Evolutionary conservation across 148 eudicot species (phyloP), one percentile per base, ranked within the genome.

Genomic region (Rhododendron mucronatum): DNA sequence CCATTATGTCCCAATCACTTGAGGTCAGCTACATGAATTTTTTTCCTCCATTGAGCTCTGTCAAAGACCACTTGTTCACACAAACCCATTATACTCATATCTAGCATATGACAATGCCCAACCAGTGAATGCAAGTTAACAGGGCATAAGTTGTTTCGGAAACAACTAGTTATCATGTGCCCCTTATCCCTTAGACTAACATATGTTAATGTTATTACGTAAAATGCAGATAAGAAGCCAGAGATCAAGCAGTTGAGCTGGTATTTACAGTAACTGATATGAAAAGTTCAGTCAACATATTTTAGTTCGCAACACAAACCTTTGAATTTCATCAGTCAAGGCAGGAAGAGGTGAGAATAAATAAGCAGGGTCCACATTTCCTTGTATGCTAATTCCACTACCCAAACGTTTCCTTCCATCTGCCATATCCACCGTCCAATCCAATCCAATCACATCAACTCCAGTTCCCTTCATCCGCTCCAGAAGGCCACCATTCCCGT

Each of bases 401-500:
- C 99, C 99, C 86, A 97, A 89, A 26, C 96, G 94, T 84, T 88
- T 90, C 89, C 98, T 95, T 84, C 98, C 98, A 92, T 97, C 98
- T 69, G 94, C 98, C 99, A 97, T 96, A 89, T 96, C 98, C 57
- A 96, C 98, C 0, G 99, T 97, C 99, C 99, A 96, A 83, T 96
- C 99, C 83, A 96, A 91, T 82, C 99, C 98, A 88, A 95, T 95
- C 86, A 95, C 99, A 86, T 97, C 98, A 81, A 94, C 98, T 28
- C 99, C 99, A 81, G 91, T 89, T 67, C 88, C 94, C 90, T 95
- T 95, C 98, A 97, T 97, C 91, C 93, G 91, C 89, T 97, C 99
- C 71, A 97, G 90, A 83, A 97, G 90, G 51, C 98, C 99, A 47
- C 98, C 99, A 85, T 97, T 97, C 85, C 99, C 98, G 83, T 97